phyloP scores from a whole-genome alignment of 225 moss, liverwort and hornwort species.

The Polytrichum commune region DNA sequence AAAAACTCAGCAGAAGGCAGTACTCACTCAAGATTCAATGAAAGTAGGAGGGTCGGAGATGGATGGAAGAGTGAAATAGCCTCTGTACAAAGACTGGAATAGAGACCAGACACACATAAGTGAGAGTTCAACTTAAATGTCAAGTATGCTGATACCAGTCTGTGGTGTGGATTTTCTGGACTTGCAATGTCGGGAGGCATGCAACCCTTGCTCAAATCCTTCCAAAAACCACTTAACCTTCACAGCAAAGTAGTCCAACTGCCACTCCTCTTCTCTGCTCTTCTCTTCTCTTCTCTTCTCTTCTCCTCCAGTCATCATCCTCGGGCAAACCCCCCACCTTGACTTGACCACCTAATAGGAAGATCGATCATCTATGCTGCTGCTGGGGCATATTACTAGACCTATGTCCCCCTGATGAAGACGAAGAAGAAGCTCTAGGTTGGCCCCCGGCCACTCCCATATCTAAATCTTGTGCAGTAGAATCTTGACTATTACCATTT shows the following conservation, averaged over 20 bases:
- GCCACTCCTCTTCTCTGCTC: constrained; percentile 3
- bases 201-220: constrained; percentile 5
- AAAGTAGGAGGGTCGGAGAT: neutral
- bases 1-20: too few species aligned
- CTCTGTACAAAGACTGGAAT: constrained; percentile 13
- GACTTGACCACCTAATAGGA: neutral
- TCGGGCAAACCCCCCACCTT: constrained; percentile 15
- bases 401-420: constrained; percentile 30
- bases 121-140: constrained; percentile 26
- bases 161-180: constrained; percentile 22
- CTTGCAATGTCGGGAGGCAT: constrained; percentile 11
- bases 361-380: constrained; percentile 26
- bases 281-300: constrained; percentile 1
- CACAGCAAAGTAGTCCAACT: constrained; percentile 19
- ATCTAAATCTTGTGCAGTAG: constrained; percentile 26
- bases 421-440: constrained; percentile 18
- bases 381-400: constrained; percentile 22
- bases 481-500: constrained; percentile 25
- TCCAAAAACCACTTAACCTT: constrained; percentile 24
- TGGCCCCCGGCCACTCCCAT: constrained; percentile 26
- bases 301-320: neutral
- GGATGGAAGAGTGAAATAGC: constrained; percentile 7
- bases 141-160: constrained; percentile 30
- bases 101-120: constrained; percentile 5
- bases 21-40: too few species aligned